phyloP scores from a whole-genome alignment of 2,329 filamentous ascomycete species.

The Fusarium fracticaudum region DNA sequence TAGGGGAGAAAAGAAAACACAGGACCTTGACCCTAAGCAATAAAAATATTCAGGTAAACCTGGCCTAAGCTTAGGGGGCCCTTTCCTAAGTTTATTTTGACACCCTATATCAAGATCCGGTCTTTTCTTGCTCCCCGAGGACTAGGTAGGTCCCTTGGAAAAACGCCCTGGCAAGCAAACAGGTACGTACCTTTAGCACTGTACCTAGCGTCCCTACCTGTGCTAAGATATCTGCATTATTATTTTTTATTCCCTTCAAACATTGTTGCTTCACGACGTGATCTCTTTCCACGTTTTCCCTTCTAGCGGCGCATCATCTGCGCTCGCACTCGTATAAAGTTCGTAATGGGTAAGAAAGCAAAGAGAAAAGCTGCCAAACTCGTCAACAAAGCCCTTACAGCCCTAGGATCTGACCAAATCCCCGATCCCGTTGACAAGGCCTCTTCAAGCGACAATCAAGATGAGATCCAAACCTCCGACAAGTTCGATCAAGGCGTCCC shows the following conservation, averaged over 20 bases:
- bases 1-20: no score
- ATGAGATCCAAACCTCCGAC: conserved; percentile 5
- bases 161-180: not conserved
- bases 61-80: no score
- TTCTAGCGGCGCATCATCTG: conserved; percentile 13
- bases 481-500: conserved; percentile 6
- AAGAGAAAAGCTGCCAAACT: conserved; percentile 25
- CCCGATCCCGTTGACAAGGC: conserved; percentile 7
- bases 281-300: not conserved
- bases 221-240: not conserved
- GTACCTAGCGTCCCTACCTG: not conserved
- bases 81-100: no score
- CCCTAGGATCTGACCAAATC: conserved; percentile 23
- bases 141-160: not conserved
- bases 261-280: not conserved
- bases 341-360: conserved; percentile 40
- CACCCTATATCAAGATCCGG: no score
- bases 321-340: conserved; percentile 14
- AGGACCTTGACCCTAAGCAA: no score
- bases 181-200: conserved; percentile 31
- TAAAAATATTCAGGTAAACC: no score
- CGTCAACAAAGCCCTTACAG: conserved; percentile 31
- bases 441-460: conserved; percentile 11
- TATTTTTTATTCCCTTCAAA: conserved; percentile 23
- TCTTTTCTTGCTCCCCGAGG: no score